Evolutionary conservation across 2,329 filamentous ascomycete species (phyloP), one percentile per base, ranked within the genome.

Genomic region (Pseudocercospora musae): DNA sequence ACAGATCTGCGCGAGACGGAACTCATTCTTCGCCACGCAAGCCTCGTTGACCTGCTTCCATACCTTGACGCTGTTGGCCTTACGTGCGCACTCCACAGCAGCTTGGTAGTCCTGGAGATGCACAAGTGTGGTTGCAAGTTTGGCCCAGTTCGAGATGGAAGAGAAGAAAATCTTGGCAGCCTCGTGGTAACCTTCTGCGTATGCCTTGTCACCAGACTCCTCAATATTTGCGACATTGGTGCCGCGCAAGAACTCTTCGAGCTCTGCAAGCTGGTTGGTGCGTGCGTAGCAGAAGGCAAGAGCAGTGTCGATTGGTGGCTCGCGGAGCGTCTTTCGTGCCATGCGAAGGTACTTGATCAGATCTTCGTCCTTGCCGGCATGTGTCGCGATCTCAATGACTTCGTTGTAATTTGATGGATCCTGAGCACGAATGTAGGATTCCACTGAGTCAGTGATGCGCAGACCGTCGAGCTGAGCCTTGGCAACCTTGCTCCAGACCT

Each of bases 81-180:
- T 98, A 76, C 95, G 91, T 25, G 96, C 95, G 73, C 92, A 97
- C 77, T 99, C 95, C 46, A 99, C 95, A 50, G 95, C 95, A 70
- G 92, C 92, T 79, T 99, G 96, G 81, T 99, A 98, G 71, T 99
- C 95, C 68, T 89, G 90, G 6, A 99, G 87, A 77, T 98, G 92
- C n/a, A 99, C 95, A 64, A 98, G 86, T 10, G 95, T 99, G 10
- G 95, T 98, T 13, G 95, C 93, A 72, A 99, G 88, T 83, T 99
- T 99, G 60, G 94, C 94, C 95, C 95, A 99, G 85, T 99, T 99
- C 59, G 95, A 99, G 76, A 99, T 96, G 81, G 91, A 98, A 60
- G 87, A 92, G 82, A 88, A 99, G 85, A 98, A 99, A 74, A 99
- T 98, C 86, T 99, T 99, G 68, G 95, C 92, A 48, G 95, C 95